Evolutionary conservation across 2,329 filamentous ascomycete genomes (phyloP).

Genomic region (Juglanconis sp.): DNA sequence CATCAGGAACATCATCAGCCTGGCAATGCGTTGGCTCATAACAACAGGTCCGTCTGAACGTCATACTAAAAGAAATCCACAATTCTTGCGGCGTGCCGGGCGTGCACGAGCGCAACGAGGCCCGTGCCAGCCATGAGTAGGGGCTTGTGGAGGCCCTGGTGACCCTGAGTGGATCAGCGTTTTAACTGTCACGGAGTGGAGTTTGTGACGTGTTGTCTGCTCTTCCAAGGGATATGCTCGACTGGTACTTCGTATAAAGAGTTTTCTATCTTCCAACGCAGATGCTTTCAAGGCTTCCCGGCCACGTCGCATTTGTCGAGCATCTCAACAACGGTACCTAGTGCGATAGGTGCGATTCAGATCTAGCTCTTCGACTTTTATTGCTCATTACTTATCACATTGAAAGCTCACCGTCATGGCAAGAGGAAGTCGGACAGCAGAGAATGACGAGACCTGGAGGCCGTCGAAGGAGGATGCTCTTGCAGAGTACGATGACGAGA

Average conservation of each 20-base stretch:
- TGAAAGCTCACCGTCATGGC: not conserved
- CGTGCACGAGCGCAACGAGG: not conserved
- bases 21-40: not conserved
- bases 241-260: not conserved
- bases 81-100: not conserved
- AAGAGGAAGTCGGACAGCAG: constrained; percentile 10
- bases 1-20: no score
- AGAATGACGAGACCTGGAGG: constrained; percentile 9
- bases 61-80: not conserved
- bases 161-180: constrained; percentile 4
- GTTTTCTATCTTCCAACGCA: not conserved
- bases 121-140: constrained; percentile 8
- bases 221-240: not conserved
- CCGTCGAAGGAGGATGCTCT: constrained; percentile 13
- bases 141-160: constrained; percentile 12
- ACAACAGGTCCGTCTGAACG: not conserved
- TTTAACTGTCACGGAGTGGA: constrained; percentile 5
- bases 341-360: no score
- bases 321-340: not conserved
- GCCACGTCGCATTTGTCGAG: not conserved
- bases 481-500: constrained; percentile 5
- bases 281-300: not conserved
- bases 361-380: not conserved
- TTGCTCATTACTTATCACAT: not conserved
- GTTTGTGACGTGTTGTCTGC: constrained; percentile 11